phyloP scores from a whole-genome alignment of 345 rosid species.

The Citrus sp. region DNA sequence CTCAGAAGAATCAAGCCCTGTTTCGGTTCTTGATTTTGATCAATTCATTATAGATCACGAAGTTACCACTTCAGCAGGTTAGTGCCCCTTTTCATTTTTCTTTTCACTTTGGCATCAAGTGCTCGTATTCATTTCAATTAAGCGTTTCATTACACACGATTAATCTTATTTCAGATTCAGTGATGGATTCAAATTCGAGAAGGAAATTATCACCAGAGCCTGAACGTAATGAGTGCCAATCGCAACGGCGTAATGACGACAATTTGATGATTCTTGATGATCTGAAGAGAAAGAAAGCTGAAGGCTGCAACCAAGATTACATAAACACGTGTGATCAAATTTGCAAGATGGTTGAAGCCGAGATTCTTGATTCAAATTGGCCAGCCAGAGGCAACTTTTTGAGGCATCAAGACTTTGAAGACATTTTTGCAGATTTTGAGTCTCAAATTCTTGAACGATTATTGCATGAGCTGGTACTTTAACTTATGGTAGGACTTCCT shows the following conservation, averaged over 20 bases:
- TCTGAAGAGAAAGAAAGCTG: conserved; percentile 8
- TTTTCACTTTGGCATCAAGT: not conserved
- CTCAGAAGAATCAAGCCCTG: conserved; percentile 74
- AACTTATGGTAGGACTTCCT: conserved; percentile 13
- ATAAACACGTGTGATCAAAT: conserved; percentile 23
- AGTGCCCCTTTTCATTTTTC: not conserved
- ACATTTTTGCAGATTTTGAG: conserved; percentile 32
- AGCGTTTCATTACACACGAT: not conserved
- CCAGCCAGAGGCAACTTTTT: not conserved
- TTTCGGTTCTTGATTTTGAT: conserved; percentile 80
- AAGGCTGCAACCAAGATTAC: conserved; percentile 3
- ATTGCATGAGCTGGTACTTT: conserved; percentile 38
- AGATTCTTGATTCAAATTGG: conserved; percentile 29
- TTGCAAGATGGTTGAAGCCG: conserved; percentile 22
- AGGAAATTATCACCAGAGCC: conserved; percentile 32
- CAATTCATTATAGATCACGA: conserved; percentile 37
- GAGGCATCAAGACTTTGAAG: conserved; percentile 31
- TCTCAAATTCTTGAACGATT: conserved; percentile 29
- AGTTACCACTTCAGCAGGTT: conserved; percentile 35
- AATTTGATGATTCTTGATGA: conserved; percentile 5
- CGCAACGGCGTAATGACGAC: conserved; percentile 6
- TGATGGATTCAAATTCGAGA: conserved; percentile 19
- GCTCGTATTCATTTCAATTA: not conserved
- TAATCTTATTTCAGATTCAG: not conserved
- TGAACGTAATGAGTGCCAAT: conserved; percentile 5